Base-by-base conservation (phyloP, 495 filamentous ascomycete genomes). In the Lichenothelia convexa region DNA sequence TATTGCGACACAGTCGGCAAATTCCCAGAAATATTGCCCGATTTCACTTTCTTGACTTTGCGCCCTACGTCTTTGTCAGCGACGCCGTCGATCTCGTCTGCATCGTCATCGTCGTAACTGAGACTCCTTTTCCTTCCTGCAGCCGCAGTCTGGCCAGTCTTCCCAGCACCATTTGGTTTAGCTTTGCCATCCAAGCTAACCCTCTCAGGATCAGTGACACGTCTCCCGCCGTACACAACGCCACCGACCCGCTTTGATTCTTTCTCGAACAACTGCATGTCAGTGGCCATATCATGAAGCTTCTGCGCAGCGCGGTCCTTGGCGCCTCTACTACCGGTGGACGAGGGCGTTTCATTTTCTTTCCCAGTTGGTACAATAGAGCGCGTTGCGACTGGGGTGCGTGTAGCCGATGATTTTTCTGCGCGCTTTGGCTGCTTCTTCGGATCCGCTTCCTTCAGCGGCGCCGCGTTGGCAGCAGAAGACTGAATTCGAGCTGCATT, bases 241-340 rank as follows among this genome's bases (percentile, higher is more conserved):
- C 77, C 74, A n/a, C 84, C 85, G 27, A 80, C 78, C 16, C 73
- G 71, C 60, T 89, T 93, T 62, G 64, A 83, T 55, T 99, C 89
- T 48, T 92, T 94, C 52, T 99, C 78, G 49, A 85, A 94, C 34
- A 86, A 60, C 5, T 75, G 76, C 44, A 94, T 80, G 54, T 94
- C 89, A 0, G 73, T 67, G 7, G 81, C 84, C 18, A 80, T 56
- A 17, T 73, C 67, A 35, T 89, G 82, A 2, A 95, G 58, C 35
- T 67, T 74, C 3, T 75, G 73, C 2, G 75, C 58, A 21, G 91
- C 89, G 41, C 74, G 72, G 3, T 79, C 75, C 49, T 94, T 94
- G 5, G 89, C 86, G 47, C 78, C 82, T 20, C 89, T 75, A 51
- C 80, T 86, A 30, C 73, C 72, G 3, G 71, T 80, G 11, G 74